These are phyloP conservation scores for Lasiodiplodia sp. DNA, from an alignment of 2,329 filamentous ascomycete genomes.

Conservation along the genomic window DNA sequence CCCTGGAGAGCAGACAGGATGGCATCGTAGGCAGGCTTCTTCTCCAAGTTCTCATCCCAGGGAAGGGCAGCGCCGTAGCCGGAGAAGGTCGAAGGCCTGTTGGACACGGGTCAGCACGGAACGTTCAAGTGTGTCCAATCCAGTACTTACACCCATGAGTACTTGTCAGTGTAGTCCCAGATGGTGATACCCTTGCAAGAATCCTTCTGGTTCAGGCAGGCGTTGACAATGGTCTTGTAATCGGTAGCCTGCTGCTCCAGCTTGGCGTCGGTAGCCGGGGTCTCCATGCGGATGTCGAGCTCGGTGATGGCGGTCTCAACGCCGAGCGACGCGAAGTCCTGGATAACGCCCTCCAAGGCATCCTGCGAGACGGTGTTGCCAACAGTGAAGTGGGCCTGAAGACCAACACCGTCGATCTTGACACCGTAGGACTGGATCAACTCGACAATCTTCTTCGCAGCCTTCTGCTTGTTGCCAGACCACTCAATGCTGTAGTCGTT, in stretches of 20 bases:
- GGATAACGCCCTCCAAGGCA: conserved; percentile 56
- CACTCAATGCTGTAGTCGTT: conserved; percentile 60
- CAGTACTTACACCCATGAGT: conserved; percentile 50
- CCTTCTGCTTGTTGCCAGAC: conserved; percentile 45
- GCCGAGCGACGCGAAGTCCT: conserved; percentile 58
- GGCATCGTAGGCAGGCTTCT: conserved; percentile 48
- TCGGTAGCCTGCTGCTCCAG: conserved; percentile 36
- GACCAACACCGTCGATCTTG: conserved; percentile 52
- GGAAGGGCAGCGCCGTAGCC: conserved; percentile 53
- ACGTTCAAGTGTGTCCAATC: no score
- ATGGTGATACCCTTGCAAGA: conserved; percentile 67
- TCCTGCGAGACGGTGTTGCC: conserved; percentile 44
- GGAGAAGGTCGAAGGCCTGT: conserved; percentile 47
- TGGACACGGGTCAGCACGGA: neutral
- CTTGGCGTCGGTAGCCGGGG: conserved; percentile 38
- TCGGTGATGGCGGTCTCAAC: conserved; percentile 70
- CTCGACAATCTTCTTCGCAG: conserved; percentile 48
- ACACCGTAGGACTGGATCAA: conserved; percentile 43
- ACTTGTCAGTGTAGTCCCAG: conserved; percentile 60
- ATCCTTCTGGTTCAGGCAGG: conserved; percentile 59
- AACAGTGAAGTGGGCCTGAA: conserved; percentile 62
- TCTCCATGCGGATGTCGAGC: conserved; percentile 63
- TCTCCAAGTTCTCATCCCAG: conserved; percentile 55
- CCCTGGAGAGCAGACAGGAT: conserved; percentile 33
- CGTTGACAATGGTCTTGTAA: conserved; percentile 54